Evolutionary conservation across 2,329 filamentous ascomycete species (phyloP), one percentile per base, ranked within the genome.

Genomic region (Paecilomyces niveus): DNA sequence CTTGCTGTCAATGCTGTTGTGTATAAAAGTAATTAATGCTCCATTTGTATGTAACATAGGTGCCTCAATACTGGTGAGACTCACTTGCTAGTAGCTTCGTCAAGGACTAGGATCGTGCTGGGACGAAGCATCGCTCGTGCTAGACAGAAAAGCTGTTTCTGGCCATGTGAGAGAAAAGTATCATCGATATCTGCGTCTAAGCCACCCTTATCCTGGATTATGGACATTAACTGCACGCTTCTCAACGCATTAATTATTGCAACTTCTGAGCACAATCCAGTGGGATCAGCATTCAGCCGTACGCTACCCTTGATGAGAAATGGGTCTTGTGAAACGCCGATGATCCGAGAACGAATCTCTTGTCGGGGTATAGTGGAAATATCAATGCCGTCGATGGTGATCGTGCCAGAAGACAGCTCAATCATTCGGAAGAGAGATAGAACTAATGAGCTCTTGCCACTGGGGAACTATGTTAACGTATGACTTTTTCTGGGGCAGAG

Each of bases 111-210:
- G 56, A 79, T 72, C 24, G 72, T 75, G 54, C 74, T 72, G 8
- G 70, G 67, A 8, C 80, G 72, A 7, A 88, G 68, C 18, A 88
- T 76, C 0, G 84, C 85, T 0, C 85, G 72, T 0, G 82, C 85
- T 1, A 89, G 77, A 61, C 81, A 85, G 63, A 89, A 86, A 0
- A 89, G 76, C 64, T 89, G 86, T 52, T 80, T 80, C 68, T 89
- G 85, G 0, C 86, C 86, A 33, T 81, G 79, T 4, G 78, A 81
- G 5, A 86, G 73, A 55, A 76, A 73, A 6, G 81, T 75, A 1
- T 78, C 71, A n/a, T 76, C 74, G 61, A 87, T 77, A 1, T 74
- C 69, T 1, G 70, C 68, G 59, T 74, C 71, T 2, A 79, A 63
- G 8, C 67, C 71, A 5, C 76, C 77, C 57, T 75, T 73, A 56